Percentiles rank a stretch among this genome's conserved stretches.
phyloP scores from a whole-genome alignment of 352 stramenopile species.

The Phytophthora palmivora region DNA sequence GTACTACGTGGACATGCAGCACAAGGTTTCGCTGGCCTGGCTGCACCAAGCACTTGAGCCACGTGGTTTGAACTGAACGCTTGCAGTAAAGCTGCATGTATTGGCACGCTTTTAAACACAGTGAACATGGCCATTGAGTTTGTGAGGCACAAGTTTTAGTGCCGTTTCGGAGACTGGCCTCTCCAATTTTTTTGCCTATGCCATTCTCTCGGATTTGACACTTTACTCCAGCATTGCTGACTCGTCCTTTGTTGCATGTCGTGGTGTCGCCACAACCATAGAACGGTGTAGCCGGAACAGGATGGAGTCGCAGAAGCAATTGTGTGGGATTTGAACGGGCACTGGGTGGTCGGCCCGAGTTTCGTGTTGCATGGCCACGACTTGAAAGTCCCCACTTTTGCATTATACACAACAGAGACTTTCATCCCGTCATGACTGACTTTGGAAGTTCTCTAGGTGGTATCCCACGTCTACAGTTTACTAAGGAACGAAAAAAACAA shows the following conservation, averaged over 20 bases:
- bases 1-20: background rate
- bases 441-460: conserved; percentile 29
- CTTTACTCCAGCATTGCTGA: conserved; percentile 8
- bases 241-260: conserved; percentile 19
- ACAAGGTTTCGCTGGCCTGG: conserved; percentile 4
- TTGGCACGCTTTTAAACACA: background rate
- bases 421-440: conserved; percentile 10
- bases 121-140: background rate
- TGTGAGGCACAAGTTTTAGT: background rate
- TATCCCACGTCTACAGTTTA: conserved; percentile 49
- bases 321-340: conserved; percentile 24
- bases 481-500: conserved; percentile 37
- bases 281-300: conserved; percentile 11
- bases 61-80: conserved; percentile 5
- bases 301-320: conserved; percentile 20
- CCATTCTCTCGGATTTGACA: conserved; percentile 21
- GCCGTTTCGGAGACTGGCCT: background rate
- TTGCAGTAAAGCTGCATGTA: conserved; percentile 6
- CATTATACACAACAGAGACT: conserved; percentile 25
- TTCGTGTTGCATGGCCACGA: conserved; percentile 29
- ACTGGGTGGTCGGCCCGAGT: conserved; percentile 21
- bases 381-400: conserved; percentile 25
- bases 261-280: conserved; percentile 26
- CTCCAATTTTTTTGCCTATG: background rate
- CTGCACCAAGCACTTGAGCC: conserved; percentile 27